A percentile compares a stretch with the other conserved stretches of the same genome.
These are phyloP conservation scores for Beauveria australis DNA, from an alignment of 2,329 filamentous ascomycete genomes.

Conservation along the genomic window DNA sequence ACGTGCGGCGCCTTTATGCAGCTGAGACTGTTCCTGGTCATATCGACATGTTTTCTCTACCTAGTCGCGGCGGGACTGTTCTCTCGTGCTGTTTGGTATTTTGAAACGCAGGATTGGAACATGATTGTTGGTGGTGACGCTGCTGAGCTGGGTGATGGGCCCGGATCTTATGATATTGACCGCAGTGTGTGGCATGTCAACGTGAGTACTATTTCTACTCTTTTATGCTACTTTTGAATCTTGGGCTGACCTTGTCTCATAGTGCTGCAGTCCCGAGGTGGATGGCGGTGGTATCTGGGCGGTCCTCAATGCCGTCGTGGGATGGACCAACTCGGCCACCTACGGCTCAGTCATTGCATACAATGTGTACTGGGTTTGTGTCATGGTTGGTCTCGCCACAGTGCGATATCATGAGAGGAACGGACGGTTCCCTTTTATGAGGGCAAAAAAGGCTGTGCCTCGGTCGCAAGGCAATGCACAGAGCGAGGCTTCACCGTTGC, in stretches of 20 bases:
- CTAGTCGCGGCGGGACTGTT: conserved; percentile 77
- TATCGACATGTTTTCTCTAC: conserved; percentile 76
- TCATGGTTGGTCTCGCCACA: conserved; percentile 59
- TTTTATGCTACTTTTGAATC: background rate
- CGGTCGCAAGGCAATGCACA: no score
- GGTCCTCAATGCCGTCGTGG: conserved; percentile 77
- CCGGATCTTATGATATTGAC: conserved; percentile 72
- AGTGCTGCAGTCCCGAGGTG: conserved; percentile 69
- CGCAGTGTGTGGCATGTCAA: conserved; percentile 79
- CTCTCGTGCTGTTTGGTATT: conserved; percentile 68
- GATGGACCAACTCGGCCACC: conserved; percentile 83
- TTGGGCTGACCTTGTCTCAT: background rate
- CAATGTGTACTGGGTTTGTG: conserved; percentile 78
- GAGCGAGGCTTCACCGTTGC: no score
- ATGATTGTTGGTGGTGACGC: conserved; percentile 52
- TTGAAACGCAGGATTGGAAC: conserved; percentile 64
- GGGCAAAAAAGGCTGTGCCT: conserved; percentile 18
- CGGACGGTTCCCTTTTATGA: conserved; percentile 39
- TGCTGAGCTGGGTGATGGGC: conserved; percentile 43
- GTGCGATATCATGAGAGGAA: conserved; percentile 59
- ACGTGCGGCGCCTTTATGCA: conserved; percentile 47
- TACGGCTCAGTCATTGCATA: conserved; percentile 83
- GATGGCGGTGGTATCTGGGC: conserved; percentile 76
- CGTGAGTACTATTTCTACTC: conserved; percentile 35
- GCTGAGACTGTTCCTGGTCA: conserved; percentile 65